A percentile compares a stretch with the other conserved stretches of the same genome.
phyloP scores from a whole-genome alignment of 2,329 filamentous ascomycete genomes.

The Beauveria australis region DNA sequence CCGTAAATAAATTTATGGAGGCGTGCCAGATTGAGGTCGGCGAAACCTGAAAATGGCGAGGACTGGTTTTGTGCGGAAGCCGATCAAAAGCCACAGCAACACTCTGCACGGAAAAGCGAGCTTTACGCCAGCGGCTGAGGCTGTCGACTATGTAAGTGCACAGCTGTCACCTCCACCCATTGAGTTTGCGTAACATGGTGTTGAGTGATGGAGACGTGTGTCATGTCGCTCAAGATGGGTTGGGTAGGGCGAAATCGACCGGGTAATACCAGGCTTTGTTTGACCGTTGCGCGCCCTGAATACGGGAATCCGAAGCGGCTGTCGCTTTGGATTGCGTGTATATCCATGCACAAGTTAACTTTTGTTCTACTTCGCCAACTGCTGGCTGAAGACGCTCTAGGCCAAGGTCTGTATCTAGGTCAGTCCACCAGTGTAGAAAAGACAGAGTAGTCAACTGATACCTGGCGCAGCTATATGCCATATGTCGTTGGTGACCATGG shows the following conservation, averaged over 20 bases:
- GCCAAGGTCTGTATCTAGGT: conserved; percentile 24
- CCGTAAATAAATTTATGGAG: too few relatives aligned
- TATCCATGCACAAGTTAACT: not conserved
- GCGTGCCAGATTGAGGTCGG: too few relatives aligned
- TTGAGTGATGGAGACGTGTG: not conserved
- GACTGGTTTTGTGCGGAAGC: not conserved
- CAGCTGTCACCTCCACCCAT: not conserved
- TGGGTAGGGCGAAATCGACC: not conserved
- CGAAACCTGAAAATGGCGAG: not conserved
- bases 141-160: not conserved
- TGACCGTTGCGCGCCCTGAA: not conserved
- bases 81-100: not conserved
- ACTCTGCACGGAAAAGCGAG: not conserved
- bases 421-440: not conserved
- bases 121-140: not conserved
- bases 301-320: not conserved
- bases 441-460: not conserved
- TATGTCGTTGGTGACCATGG: not conserved
- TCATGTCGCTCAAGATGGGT: not conserved
- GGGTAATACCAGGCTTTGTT: not conserved
- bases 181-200: not conserved
- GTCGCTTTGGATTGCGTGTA: not conserved
- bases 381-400: conserved; percentile 29
- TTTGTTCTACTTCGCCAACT: conserved; percentile 38
- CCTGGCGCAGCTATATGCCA: not conserved